Percentiles rank a stretch among this genome's conserved stretches.
Conservation (phyloP, 345 rosid genomes). For the Brassica napus region DNA sequence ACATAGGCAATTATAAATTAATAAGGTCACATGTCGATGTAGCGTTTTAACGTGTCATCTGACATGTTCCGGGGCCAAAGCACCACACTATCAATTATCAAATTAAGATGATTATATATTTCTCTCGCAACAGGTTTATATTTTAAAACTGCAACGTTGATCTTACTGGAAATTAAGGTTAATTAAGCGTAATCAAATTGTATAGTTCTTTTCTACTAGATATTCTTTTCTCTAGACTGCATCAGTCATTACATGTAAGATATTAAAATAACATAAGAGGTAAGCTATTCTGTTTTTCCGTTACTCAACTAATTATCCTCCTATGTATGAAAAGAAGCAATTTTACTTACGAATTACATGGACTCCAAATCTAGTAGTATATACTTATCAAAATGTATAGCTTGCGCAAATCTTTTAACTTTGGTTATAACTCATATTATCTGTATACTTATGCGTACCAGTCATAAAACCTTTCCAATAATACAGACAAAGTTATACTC, state of each 20-base stretch:
- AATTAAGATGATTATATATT: not conserved
- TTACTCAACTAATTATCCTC: not conserved
- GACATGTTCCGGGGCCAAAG: conserved; percentile 36
- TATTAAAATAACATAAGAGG: not conserved
- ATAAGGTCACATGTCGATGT: conserved; percentile 37
- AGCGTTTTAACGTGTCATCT: conserved; percentile 31
- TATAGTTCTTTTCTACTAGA: not conserved
- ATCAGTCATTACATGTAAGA: not conserved
- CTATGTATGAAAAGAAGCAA: not conserved
- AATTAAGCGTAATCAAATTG: not conserved
- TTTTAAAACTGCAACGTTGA: not conserved
- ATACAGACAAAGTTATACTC: conserved; percentile 12
- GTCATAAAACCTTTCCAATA: conserved; percentile 3
- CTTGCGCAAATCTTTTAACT: conserved; percentile 17
- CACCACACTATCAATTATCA: conserved; percentile 13
- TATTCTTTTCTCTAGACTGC: not conserved
- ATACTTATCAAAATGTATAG: not conserved
- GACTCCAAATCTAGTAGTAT: not conserved
- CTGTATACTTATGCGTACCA: not conserved
- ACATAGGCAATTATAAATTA: conserved; percentile 12
- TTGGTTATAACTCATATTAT: conserved; percentile 1
- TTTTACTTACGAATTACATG: not conserved
- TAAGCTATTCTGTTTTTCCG: not conserved
- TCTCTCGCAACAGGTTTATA: not conserved
- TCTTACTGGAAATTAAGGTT: too few relatives aligned